A percentile compares a stretch with the other conserved stretches of the same genome.
Evolutionary conservation across 2,329 filamentous ascomycete species (phyloP).

Genomic region (Meredithiella fracta): DNA sequence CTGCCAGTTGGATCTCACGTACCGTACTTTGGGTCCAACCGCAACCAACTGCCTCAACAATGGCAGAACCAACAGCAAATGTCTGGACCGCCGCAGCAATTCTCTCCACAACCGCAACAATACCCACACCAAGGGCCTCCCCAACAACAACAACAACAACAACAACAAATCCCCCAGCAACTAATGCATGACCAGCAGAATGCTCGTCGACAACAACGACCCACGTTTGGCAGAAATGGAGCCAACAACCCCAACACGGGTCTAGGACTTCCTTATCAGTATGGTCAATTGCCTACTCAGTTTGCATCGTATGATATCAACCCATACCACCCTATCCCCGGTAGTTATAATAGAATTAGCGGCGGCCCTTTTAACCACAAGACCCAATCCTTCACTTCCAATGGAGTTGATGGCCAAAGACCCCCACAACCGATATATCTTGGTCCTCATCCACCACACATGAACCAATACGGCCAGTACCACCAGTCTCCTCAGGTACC

Average conservation of each 20-base stretch:
- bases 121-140: constrained; percentile 16
- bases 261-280: constrained; percentile 46
- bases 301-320: constrained; percentile 54
- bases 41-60: constrained; percentile 17
- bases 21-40: constrained; percentile 1
- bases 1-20: not conserved
- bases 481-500: constrained; percentile 28
- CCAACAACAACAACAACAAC: not conserved
- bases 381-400: constrained; percentile 78
- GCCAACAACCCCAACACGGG: constrained; percentile 12
- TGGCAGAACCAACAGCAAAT: constrained; percentile 22
- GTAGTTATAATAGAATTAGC: constrained; percentile 68
- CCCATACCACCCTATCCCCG: constrained; percentile 55
- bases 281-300: constrained; percentile 59
- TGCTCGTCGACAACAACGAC: no score
- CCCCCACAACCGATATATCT: constrained; percentile 1
- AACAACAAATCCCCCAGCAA: not conserved
- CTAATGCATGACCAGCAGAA: not conserved
- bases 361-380: constrained; percentile 66
- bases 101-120: constrained; percentile 16
- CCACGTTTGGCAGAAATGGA: not conserved
- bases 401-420: not conserved
- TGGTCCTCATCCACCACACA: constrained; percentile 19
- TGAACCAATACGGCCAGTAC: constrained; percentile 24
- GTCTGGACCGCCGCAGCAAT: constrained; percentile 19